Evolutionary conservation across 2,329 filamentous ascomycete species (phyloP).

Genomic region (Trichophyton verrucosum): DNA sequence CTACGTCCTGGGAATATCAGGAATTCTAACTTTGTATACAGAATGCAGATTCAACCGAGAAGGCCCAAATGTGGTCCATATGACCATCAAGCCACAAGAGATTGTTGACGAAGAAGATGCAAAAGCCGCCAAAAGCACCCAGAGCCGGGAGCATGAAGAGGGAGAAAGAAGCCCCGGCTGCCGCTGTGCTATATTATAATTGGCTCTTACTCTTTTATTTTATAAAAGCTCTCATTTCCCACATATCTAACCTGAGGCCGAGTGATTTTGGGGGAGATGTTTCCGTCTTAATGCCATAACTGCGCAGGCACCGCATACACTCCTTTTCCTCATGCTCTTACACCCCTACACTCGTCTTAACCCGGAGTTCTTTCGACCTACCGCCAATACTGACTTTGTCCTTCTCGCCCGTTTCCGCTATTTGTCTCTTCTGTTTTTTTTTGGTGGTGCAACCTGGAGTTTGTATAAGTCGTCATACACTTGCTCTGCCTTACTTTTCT

Average conservation of each 20-base stretch:
- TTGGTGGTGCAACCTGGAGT: not conserved
- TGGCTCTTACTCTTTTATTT: not conserved
- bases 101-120: slow-evolving; percentile 68
- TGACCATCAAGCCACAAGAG: slow-evolving; percentile 77
- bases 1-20: not conserved
- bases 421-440: not conserved
- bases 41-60: slow-evolving; percentile 68
- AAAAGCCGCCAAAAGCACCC: slow-evolving; percentile 48
- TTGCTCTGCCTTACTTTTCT: not conserved
- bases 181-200: slow-evolving; percentile 51
- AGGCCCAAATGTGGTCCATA: slow-evolving; percentile 76
- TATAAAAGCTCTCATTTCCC: not conserved
- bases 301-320: not conserved
- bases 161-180: slow-evolving; percentile 48
- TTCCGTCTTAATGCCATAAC: no score
- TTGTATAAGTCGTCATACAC: not conserved
- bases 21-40: slow-evolving; percentile 25
- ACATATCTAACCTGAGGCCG: not conserved
- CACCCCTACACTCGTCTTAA: not conserved
- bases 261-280: not conserved
- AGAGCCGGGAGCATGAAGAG: slow-evolving; percentile 40
- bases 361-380: not conserved
- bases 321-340: not conserved
- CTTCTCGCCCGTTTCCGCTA: no score
- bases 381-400: not conserved